A percentile compares a stretch with the other conserved stretches of the same genome.
phyloP scores from a whole-genome alignment of 257 asterid species.

The Leonotis leonurus region DNA sequence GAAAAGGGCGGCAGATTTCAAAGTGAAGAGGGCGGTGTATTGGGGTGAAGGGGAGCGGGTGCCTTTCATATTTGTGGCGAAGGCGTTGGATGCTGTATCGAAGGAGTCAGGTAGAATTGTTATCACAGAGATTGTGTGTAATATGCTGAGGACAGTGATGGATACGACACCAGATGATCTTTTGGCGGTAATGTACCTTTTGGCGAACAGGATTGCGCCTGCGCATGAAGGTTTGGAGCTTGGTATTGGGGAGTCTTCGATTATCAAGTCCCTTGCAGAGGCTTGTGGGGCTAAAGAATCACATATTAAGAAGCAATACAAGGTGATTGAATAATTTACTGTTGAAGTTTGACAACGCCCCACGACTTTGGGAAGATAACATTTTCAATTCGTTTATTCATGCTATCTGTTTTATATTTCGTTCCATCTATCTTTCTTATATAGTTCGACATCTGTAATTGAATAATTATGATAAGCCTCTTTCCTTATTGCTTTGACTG shows the following conservation, averaged over 20 bases:
- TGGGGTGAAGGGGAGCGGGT: slow-evolving; percentile 80
- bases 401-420: neutral
- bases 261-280: slow-evolving; percentile 83
- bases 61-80: slow-evolving; percentile 85
- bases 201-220: slow-evolving; percentile 66
- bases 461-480: neutral
- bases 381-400: neutral
- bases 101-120: slow-evolving; percentile 77
- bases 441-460: neutral
- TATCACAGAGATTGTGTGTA: slow-evolving; percentile 78
- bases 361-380: neutral
- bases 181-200: slow-evolving; percentile 67
- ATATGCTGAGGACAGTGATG: slow-evolving; percentile 84
- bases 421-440: neutral
- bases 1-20: slow-evolving; percentile 56
- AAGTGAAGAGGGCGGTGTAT: slow-evolving; percentile 65
- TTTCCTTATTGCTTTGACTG: neutral
- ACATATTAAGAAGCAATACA: slow-evolving; percentile 62
- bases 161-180: slow-evolving; percentile 75
- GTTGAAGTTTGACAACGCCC: neutral
- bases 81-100: slow-evolving; percentile 70
- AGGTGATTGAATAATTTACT: slow-evolving; percentile 36
- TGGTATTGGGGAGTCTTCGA: slow-evolving; percentile 82
- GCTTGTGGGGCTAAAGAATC: slow-evolving; percentile 89
- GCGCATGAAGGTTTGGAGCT: slow-evolving; percentile 95